Evolutionary conservation across 2,329 filamentous ascomycete species (phyloP), one percentile per base, ranked within the genome.

Genomic region (Scedosporium aurantiacum): DNA sequence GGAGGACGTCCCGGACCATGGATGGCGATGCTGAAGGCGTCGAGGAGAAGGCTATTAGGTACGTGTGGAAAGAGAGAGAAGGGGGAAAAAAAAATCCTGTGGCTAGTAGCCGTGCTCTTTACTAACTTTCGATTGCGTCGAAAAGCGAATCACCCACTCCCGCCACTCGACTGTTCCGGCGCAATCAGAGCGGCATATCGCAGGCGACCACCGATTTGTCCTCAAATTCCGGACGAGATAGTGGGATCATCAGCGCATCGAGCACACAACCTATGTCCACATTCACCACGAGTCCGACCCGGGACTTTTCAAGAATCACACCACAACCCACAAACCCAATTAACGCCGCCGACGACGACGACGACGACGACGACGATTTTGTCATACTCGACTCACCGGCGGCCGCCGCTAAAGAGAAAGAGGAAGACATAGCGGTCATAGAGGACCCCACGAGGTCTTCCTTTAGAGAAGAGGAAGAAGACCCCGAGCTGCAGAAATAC

Each of bases 401-500:
- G 23, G 40, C 47, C 23, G 16, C 58, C 43, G 40, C 47, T 14
- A 50, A 60, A 18, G 40, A 32, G 28, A 27, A 50, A 52, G 43
- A 50, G 58, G 69, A 71, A 25, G 66, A 68, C 41, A 57, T 64
- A 5, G 57, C 64, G 21, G 28, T 63, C 21, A 37, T 40, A 16
- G 56, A 27, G 6, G 54, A 61, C 12, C 14, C 27, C 41, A n/a
- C 32, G 43, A 64, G 65, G 18, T 37, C 64, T 58, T 50, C 65
- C 40, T 7, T 63, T 58, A 63, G 63, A 57, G 64, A 66, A n/a
- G 65, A 66, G 1, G 67, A 68, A 28, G 73, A 70, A 4, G 72
- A 78, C 18, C 75, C 79, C 54, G 75, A 78, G 7, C 77, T 79
- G 18, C 73, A 71, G 43, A 73, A 75, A 58, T 82, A 80, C 64